Percentiles rank a stretch among this genome's conserved stretches.
Conservation (phyloP, 352 stramenopile species). For the Thraustochytrium striatum region DNA sequence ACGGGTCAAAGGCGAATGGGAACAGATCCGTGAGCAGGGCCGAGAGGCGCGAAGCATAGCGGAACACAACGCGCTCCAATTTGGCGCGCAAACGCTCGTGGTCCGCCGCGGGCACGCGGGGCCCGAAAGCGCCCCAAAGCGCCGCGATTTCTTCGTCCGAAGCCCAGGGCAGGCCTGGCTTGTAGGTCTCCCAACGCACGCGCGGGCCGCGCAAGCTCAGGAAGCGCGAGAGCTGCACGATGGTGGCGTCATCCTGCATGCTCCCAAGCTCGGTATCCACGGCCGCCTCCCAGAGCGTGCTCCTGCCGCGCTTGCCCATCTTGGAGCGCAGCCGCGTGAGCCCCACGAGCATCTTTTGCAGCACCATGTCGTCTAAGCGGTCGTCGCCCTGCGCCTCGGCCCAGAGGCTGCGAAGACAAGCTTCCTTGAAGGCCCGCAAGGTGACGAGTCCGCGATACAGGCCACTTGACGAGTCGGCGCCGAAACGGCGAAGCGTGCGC, state of each 20-base stretch:
- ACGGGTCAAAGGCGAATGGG: too few species aligned
- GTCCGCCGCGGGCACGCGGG: too few species aligned
- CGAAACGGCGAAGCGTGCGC: background rate
- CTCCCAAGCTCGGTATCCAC: background rate
- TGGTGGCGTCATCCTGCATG: background rate
- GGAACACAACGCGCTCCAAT: background rate
- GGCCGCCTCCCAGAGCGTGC: background rate
- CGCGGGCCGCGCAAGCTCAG: background rate
- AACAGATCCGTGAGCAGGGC: too few species aligned
- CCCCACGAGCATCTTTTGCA: slow-evolving; percentile 12
- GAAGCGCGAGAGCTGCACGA: slow-evolving; percentile 14
- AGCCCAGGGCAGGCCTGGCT: background rate
- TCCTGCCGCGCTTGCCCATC: background rate
- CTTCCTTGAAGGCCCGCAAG: background rate
- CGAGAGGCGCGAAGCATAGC: too few species aligned
- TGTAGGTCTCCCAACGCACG: background rate
- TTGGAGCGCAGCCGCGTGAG: background rate
- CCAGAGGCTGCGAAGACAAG: background rate
- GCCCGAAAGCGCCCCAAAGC: too few species aligned
- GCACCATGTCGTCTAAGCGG: slow-evolving; percentile 16
- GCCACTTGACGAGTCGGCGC: background rate
- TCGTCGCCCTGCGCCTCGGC: background rate
- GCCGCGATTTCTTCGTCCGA: background rate
- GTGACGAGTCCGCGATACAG: slow-evolving; percentile 2
- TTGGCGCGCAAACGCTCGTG: slow-evolving; percentile 27